Percentiles rank a stretch among this genome's conserved stretches.
Conservation (phyloP, 2,329 filamentous ascomycete genomes). For the Pseudocercospora eumusae region DNA sequence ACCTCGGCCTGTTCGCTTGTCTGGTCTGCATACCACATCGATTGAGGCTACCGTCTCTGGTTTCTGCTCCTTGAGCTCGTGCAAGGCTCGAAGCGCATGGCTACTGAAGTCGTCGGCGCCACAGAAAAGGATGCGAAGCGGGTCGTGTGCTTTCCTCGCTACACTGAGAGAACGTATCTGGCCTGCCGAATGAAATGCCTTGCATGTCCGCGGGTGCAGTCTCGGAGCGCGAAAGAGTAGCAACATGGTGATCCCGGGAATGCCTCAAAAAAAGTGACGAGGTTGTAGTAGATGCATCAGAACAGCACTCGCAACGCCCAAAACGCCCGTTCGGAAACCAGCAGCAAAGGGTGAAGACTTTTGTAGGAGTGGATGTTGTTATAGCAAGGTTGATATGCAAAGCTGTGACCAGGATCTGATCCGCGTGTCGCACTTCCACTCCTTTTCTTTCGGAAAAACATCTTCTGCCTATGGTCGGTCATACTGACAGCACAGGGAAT, state of each 20-base stretch:
- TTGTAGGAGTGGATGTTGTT: too few species aligned
- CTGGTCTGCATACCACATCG: conserved; percentile 79
- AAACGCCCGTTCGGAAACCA: too few species aligned
- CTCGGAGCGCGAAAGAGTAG: background rate
- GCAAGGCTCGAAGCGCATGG: conserved; percentile 69
- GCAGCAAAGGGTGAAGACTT: too few species aligned
- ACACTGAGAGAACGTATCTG: background rate
- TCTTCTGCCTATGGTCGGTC: background rate
- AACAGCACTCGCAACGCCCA: background rate
- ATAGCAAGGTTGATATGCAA: background rate
- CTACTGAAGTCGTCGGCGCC: conserved; percentile 91
- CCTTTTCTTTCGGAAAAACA: background rate
- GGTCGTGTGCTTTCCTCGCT: conserved; percentile 41
- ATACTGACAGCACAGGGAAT: background rate
- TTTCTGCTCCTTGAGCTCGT: conserved; percentile 48
- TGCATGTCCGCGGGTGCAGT: background rate
- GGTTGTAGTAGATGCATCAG: background rate
- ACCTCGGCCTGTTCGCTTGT: conserved; percentile 75
- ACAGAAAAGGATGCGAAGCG: conserved; percentile 86
- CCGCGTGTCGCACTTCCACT: background rate
- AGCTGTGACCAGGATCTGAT: background rate
- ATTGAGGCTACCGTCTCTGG: conserved; percentile 67
- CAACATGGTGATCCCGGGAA: background rate
- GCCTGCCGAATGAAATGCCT: background rate
- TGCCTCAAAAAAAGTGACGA: background rate